Percentiles rank a stretch among this genome's conserved stretches.
These are phyloP conservation scores for Claviceps sp. DNA, from an alignment of 2,329 filamentous ascomycete genomes.

Conservation along the genomic window DNA sequence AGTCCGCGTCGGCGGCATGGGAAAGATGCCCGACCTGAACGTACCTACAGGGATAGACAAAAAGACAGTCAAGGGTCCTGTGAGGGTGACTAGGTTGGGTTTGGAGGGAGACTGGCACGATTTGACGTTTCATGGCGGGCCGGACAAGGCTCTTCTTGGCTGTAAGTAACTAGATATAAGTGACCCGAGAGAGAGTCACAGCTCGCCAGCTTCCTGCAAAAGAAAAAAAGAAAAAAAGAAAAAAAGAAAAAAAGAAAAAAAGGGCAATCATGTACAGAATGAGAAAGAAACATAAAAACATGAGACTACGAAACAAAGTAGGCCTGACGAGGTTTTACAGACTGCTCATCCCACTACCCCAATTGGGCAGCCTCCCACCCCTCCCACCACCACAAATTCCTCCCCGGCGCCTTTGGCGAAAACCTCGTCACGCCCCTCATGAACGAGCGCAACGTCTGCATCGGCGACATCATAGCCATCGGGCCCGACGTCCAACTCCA, in stretches of 20 bases:
- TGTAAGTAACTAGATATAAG: constrained; percentile 24
- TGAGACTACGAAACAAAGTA: too few relatives aligned
- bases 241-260: too few relatives aligned
- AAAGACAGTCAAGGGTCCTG: constrained; percentile 24
- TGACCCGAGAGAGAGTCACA: too few relatives aligned
- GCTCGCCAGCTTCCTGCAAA: too few relatives aligned
- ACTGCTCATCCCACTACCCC: constrained; percentile 46
- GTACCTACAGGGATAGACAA: constrained; percentile 47
- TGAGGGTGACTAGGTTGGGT: constrained; percentile 34
- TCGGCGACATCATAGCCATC: constrained; percentile 46
- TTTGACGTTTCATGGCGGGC: constrained; percentile 45
- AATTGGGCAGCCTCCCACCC: constrained; percentile 42
- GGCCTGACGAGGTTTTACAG: constrained; percentile 13
- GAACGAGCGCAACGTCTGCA: constrained; percentile 52
- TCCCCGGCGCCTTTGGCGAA: constrained; percentile 49
- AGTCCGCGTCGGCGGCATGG: constrained; percentile 43
- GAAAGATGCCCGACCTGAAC: constrained; percentile 35
- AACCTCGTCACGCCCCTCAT: constrained; percentile 45
- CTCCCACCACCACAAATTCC: constrained; percentile 34
- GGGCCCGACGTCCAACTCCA: constrained; percentile 39
- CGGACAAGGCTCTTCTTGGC: constrained; percentile 49
- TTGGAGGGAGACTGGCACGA: constrained; percentile 50
- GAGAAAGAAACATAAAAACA: too few relatives aligned
- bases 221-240: too few relatives aligned
- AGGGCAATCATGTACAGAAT: too few relatives aligned